phyloP scores from a whole-genome alignment of 139 green algal genomes.

The Volvox africanus region DNA sequence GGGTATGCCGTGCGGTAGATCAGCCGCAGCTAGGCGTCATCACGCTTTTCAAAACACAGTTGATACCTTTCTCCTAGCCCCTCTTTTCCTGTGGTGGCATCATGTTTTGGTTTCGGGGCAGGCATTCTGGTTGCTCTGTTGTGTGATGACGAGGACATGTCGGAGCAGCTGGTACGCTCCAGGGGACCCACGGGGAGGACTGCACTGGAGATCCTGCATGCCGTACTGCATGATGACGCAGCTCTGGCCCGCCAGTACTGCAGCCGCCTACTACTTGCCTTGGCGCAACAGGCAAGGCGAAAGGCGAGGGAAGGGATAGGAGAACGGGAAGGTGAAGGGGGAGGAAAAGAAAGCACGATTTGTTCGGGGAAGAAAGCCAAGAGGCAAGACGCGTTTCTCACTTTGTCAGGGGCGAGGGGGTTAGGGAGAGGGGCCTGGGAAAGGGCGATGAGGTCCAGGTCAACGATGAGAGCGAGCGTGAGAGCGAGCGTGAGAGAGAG shows the following conservation, averaged over 20 bases:
- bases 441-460: background rate
- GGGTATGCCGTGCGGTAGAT: no score
- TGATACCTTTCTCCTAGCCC: background rate
- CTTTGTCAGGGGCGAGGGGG: background rate
- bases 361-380: no score
- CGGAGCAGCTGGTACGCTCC: background rate
- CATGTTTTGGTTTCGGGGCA: background rate
- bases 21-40: no score
- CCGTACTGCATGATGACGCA: background rate
- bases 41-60: no score
- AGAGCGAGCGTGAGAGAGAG: background rate
- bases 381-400: no score
- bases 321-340: background rate
- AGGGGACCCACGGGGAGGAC: background rate
- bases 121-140: constrained; percentile 12
- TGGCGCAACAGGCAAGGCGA: background rate
- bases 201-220: background rate
- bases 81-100: background rate
- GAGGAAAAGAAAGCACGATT: no score
- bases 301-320: background rate
- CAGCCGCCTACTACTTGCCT: background rate
- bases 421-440: background rate
- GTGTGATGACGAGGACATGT: background rate
- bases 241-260: background rate
- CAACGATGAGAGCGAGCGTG: no score